phyloP scores from a whole-genome alignment of 2,329 filamentous ascomycete species.

The Colletotrichum horii region DNA sequence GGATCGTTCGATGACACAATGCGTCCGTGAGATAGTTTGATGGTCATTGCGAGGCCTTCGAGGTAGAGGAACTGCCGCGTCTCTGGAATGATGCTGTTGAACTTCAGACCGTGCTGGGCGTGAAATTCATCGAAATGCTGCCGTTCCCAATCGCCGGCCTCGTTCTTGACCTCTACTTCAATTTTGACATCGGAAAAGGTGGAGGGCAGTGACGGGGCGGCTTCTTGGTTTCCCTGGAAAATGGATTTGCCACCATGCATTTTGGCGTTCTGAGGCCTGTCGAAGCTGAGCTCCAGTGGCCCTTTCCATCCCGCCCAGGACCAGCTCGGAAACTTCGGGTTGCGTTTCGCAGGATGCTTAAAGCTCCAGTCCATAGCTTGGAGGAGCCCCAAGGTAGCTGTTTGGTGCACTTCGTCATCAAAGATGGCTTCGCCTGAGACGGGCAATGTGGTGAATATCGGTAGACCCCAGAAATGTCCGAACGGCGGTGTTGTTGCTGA shows the following conservation, averaged over 20 bases:
- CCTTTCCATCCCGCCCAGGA: neutral
- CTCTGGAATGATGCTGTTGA: neutral
- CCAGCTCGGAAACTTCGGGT: neutral
- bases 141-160: neutral
- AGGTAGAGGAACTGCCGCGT: neutral
- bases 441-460: neutral
- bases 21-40: neutral
- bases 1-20: neutral
- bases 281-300: neutral
- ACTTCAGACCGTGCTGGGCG: neutral
- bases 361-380: neutral
- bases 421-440: neutral
- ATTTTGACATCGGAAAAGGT: neutral
- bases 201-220: neutral
- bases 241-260: neutral
- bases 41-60: neutral
- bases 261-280: neutral
- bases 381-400: neutral
- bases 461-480: neutral
- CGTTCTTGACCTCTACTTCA: neutral
- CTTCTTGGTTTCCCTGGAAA: neutral
- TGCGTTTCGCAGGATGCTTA: neutral
- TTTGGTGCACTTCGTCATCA: neutral
- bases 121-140: neutral
- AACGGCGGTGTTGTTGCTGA: neutral